Percentiles rank a stretch among this genome's conserved stretches.
phyloP scores from a whole-genome alignment of 2,329 filamentous ascomycete species.

The Sporothrix variecibatus region DNA sequence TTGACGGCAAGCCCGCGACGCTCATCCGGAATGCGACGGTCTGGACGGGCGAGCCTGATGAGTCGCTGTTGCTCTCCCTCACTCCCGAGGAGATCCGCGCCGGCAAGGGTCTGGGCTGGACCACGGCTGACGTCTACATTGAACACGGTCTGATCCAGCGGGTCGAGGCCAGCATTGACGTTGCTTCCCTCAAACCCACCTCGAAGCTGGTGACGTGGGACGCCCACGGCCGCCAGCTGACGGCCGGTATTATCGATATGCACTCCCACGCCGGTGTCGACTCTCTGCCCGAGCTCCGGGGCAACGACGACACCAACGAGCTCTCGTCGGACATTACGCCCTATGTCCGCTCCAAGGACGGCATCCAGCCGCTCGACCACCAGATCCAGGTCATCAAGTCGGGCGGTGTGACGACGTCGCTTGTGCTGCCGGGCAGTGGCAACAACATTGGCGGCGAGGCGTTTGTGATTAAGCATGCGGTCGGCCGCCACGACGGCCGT shows the following conservation, averaged over 20 bases:
- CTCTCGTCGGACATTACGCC: slow-evolving; percentile 65
- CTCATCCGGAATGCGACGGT: slow-evolving; percentile 67
- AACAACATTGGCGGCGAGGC: slow-evolving; percentile 75
- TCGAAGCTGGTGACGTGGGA: slow-evolving; percentile 45
- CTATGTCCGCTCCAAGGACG: slow-evolving; percentile 67
- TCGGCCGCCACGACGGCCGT: slow-evolving; percentile 61
- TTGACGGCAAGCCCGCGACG: slow-evolving; percentile 59
- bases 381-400: slow-evolving; percentile 71
- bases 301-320: slow-evolving; percentile 64
- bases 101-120: slow-evolving; percentile 64
- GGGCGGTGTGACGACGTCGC: slow-evolving; percentile 69
- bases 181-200: neutral
- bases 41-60: slow-evolving; percentile 63
- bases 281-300: slow-evolving; percentile 56
- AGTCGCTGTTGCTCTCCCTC: slow-evolving; percentile 51
- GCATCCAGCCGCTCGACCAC: slow-evolving; percentile 62
- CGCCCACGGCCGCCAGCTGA: slow-evolving; percentile 62
- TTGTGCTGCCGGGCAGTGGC: slow-evolving; percentile 67
- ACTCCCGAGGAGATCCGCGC: slow-evolving; percentile 56
- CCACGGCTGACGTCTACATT: slow-evolving; percentile 60
- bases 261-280: slow-evolving; percentile 66
- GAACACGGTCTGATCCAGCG: slow-evolving; percentile 62
- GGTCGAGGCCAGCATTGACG: slow-evolving; percentile 49
- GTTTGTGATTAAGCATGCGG: slow-evolving; percentile 67
- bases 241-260: slow-evolving; percentile 70